Evolutionary conservation across 2,329 filamentous ascomycete genomes (phyloP).

Genomic region (Cytospora mali): DNA sequence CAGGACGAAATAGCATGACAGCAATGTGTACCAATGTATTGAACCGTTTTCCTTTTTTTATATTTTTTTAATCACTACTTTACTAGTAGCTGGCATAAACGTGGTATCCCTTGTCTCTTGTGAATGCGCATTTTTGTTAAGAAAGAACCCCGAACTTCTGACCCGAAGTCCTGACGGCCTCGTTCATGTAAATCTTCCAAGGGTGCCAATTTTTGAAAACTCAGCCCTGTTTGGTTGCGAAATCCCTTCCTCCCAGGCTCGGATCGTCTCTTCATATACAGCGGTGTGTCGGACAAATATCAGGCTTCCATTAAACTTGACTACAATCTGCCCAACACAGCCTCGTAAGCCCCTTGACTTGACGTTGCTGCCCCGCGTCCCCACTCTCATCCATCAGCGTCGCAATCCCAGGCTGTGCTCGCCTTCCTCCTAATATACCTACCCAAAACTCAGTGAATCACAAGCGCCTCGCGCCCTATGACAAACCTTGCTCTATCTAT

Average conservation of each 20-base stretch:
- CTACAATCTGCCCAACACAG: conserved; percentile 18
- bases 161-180: not conserved
- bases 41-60: no score
- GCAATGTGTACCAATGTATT: not conserved
- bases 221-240: no score
- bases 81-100: no score
- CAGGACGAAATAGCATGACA: not conserved
- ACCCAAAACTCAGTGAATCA: conserved; percentile 9
- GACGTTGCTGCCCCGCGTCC: conserved; percentile 11
- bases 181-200: not conserved
- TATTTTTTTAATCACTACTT: no score
- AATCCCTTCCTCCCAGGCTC: not conserved
- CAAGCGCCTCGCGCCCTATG: conserved; percentile 8
- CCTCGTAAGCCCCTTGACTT: conserved; percentile 16
- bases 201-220: no score
- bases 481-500: not conserved
- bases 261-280: not conserved
- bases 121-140: not conserved
- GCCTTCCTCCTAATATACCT: not conserved
- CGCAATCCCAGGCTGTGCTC: conserved; percentile 19
- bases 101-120: not conserved
- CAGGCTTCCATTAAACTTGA: not conserved
- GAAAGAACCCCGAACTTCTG: not conserved
- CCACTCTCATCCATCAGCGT: conserved; percentile 13
- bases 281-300: not conserved